phyloP scores from a whole-genome alignment of 805 yeast species.

The Candida stauntonica region DNA sequence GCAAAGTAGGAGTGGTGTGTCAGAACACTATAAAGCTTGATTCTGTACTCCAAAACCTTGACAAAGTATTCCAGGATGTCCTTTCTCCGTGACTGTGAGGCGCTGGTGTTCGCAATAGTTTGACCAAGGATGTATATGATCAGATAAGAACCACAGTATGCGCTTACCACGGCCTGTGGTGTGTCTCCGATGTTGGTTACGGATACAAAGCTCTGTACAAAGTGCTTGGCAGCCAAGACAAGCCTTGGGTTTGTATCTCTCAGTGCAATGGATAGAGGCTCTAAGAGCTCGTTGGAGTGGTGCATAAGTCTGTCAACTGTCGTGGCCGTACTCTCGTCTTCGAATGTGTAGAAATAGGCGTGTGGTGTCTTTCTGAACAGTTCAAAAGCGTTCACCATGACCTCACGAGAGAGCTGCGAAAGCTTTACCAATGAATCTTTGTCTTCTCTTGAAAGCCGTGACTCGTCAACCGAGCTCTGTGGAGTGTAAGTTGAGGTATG shows the following conservation, averaged over 20 bases:
- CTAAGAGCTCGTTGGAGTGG: conserved; percentile 11
- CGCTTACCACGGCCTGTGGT: conserved; percentile 29
- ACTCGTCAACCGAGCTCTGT: conserved; percentile 12
- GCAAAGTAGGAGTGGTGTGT: conserved; percentile 24
- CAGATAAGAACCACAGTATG: conserved; percentile 35
- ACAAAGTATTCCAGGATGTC: conserved; percentile 36
- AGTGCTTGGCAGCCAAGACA: conserved; percentile 33
- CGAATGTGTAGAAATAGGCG: conserved; percentile 23
- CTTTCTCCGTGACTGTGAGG: conserved; percentile 30
- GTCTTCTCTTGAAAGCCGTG: conserved; percentile 13
- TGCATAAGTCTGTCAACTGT: conserved; percentile 6
- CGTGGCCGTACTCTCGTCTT: conserved; percentile 1
- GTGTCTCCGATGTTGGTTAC: conserved; percentile 29
- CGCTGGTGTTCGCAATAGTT: conserved; percentile 29
- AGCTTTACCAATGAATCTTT: conserved; percentile 11
- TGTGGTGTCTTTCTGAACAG: conserved; percentile 33
- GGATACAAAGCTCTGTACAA: conserved; percentile 30
- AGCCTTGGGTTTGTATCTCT: conserved; percentile 34
- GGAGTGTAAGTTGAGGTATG: conserved; percentile 12
- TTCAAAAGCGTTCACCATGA: conserved; percentile 29
- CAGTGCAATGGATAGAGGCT: conserved; percentile 37
- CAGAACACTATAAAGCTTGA: conserved; percentile 27
- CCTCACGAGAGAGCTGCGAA: conserved; percentile 22
- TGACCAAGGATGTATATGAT: conserved; percentile 36
- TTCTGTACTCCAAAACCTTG: conserved; percentile 35